Base-by-base conservation (phyloP, 2,329 filamentous ascomycete genomes). In the Ambrosiella cleistominuta region DNA sequence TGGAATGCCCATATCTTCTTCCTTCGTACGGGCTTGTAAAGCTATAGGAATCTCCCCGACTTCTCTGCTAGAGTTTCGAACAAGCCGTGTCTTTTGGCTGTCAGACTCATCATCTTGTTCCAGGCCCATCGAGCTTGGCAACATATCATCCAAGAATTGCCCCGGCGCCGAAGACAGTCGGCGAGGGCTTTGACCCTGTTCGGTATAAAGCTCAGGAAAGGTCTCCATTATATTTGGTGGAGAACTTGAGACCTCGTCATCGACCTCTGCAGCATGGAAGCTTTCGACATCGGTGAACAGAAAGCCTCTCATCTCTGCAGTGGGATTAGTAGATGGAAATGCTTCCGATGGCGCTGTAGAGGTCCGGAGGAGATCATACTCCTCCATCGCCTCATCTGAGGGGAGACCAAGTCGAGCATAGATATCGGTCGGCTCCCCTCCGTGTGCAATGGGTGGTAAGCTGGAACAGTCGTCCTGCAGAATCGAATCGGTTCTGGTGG, bases 331-430 rank as follows among this genome's bases (percentile, higher is more conserved):
- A 9, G 35, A 19, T 12, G 47, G 19, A 11, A 51, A 36, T 36
- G 15, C 44, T 12, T 61, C 56, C 2, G 59, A 56, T 27, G 53
- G 36, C 37, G 42, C 54, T 39, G 59, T 58, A 15, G 59, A 61
- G 27, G 59, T 58, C n/a, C 59, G 50, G 9, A 47, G 9, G n/a
- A 8, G 12, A 36, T 51, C 53, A 58, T 58, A 35, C 56, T 56
- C 59, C 35, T 60, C 58, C 54, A 60, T 49, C 2, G 58, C 58
- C 42, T 60, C 58, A 15, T 54, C 37, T 4, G 51, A 47, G 17
- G 58, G 58, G 2, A 60, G 37, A 3, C 58, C 58, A 17, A 60
- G 42, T 6, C 58, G 58, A 27, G 58, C 57, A 49, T 57, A 60
- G 4, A 38, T 36, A 11, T 19, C 47, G 19, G 47, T 11, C 11